Percentiles rank a stretch among this genome's conserved stretches.
These are phyloP conservation scores for Gymnopus androsaceus DNA, from an alignment of 1,284 basidiomycete species.

Conservation along the genomic window DNA sequence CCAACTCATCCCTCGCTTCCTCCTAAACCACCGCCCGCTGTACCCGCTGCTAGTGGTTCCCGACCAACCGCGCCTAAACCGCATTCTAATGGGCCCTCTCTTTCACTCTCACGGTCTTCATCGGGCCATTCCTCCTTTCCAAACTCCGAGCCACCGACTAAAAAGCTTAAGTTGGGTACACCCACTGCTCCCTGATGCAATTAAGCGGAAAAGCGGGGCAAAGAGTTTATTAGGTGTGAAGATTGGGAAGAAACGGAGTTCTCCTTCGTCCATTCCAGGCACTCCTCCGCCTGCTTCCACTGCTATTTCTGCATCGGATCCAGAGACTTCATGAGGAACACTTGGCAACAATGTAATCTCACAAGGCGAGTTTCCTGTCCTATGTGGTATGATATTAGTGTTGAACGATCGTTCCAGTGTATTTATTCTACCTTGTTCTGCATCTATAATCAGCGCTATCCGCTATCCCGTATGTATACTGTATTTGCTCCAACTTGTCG, in stretches of 20 bases:
- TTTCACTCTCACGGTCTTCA: not conserved
- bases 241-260: conserved; percentile 13
- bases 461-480: too few species aligned
- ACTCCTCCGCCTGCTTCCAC: not conserved
- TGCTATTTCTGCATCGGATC: too few species aligned
- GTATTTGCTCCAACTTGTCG: too few species aligned
- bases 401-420: too few species aligned
- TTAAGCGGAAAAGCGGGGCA: not conserved
- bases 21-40: conserved; percentile 41
- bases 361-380: too few species aligned
- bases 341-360: too few species aligned
- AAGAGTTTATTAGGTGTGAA: conserved; percentile 15
- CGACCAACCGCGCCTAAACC: not conserved
- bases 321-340: too few species aligned
- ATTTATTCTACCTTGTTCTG: too few species aligned
- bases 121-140: not conserved
- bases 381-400: too few species aligned
- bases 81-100: not conserved
- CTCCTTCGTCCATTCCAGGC: not conserved
- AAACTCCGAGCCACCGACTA: not conserved
- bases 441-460: too few species aligned
- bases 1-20: conserved; percentile 55
- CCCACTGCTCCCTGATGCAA: not conserved
- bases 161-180: not conserved
- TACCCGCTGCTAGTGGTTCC: not conserved